phyloP scores from a whole-genome alignment of 2,329 filamentous ascomycete species.

The Trichoderma sp. region DNA sequence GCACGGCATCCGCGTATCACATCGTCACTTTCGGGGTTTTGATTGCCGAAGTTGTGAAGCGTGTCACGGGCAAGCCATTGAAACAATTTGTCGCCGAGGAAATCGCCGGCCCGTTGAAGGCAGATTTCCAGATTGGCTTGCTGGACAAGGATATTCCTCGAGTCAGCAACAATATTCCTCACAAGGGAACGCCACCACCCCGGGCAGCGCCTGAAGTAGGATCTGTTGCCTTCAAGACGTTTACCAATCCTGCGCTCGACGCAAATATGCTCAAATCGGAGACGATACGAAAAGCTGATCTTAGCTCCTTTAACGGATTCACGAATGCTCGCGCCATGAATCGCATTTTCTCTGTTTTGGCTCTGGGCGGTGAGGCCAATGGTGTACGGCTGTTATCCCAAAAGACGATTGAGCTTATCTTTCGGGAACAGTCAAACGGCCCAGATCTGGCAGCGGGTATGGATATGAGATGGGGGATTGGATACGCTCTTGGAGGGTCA shows the following conservation, averaged over 20 bases:
- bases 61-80: conserved; percentile 41
- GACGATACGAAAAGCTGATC: conserved; percentile 39
- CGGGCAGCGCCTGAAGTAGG: background rate
- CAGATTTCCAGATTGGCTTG: conserved; percentile 48
- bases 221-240: conserved; percentile 27
- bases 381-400: conserved; percentile 37
- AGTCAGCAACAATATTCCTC: conserved; percentile 35
- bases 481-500: conserved; percentile 28
- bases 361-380: conserved; percentile 25
- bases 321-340: conserved; percentile 44
- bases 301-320: conserved; percentile 46
- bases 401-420: conserved; percentile 43
- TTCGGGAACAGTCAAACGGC: conserved; percentile 43
- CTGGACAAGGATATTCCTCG: conserved; percentile 42
- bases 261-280: conserved; percentile 28
- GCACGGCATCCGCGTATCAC: conserved; percentile 45
- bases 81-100: conserved; percentile 39
- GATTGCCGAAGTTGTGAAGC: conserved; percentile 43
- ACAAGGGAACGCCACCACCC: conserved; percentile 31
- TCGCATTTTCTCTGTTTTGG: conserved; percentile 37
- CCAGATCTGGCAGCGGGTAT: conserved; percentile 39
- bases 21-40: conserved; percentile 40
- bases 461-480: conserved; percentile 42
- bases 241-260: conserved; percentile 27
- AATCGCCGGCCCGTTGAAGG: conserved; percentile 41